Base-by-base conservation (phyloP, 192 early-diverging fungal genomes). In the Oehlia diaphana region DNA sequence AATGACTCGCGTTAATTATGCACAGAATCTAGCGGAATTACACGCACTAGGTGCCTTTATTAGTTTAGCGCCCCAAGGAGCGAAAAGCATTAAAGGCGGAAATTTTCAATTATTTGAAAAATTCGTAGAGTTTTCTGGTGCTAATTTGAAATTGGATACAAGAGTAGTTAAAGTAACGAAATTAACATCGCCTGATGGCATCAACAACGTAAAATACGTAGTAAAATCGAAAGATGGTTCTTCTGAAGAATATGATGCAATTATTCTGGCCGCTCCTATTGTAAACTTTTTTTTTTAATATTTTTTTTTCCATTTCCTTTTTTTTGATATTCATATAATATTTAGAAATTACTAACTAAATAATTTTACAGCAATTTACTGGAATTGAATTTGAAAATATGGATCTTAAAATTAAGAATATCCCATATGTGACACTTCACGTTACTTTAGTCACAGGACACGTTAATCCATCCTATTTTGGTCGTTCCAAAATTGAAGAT, bases 1-100 rank as follows among this genome's bases (percentile, higher is more conserved):
- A 26, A 85, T 87, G 2, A 88, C 88, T 2, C 84, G 92, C 8
- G 92, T 90, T 47, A 93, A 93, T 80, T 93, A 93, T 76, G 91
- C 83, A 5, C 88, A 90, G 23, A 84, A 89, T 80, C 49, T 92
- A n/a, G 77, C 87, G 33, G 72, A 80, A n/a, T 83, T 91, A 8
- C 90, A 93, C 79, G 87, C 90, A 4, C 42, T 93, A 2, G 92
- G 87, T 14, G 86, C 86, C 1, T 78, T 88, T 62, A 89, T 92
- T 19, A 84, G 89, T 28, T 85, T 91, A 78, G 86, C 86, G 16
- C 84, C 89, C 4, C 42, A 84, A 23, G 84, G 87, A 49, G 83
- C 84, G 2, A 83, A 87, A 21, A 81, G 81, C 23, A 68, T 92
- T 66, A 76, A 86, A 35, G 88, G 82, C 9, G 92, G 92, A 10